phyloP scores from a whole-genome alignment of 805 yeast genomes.

The Yarrowia osloensis region DNA sequence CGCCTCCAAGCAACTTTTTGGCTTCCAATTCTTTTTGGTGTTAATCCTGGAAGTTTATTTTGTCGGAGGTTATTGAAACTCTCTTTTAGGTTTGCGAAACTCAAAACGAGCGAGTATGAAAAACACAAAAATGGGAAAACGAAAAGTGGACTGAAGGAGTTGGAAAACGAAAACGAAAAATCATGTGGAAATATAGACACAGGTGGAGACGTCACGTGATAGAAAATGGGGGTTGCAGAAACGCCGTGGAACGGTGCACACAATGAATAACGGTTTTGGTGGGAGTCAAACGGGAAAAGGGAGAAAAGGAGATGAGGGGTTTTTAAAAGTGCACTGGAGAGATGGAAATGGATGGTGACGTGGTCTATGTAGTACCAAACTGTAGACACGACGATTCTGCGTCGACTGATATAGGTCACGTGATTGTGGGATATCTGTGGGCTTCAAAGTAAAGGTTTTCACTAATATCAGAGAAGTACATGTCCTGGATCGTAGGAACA shows the following conservation, averaged over 20 bases:
- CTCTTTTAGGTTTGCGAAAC: neutral
- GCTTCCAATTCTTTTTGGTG: slow-evolving; percentile 13
- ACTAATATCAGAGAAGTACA: too few relatives aligned
- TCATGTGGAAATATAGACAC: too few relatives aligned
- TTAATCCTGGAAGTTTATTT: neutral
- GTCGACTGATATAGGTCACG: neutral
- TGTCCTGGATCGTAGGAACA: too few relatives aligned
- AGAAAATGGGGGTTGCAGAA: too few relatives aligned
- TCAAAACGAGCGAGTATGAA: neutral
- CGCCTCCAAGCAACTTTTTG: slow-evolving; percentile 10
- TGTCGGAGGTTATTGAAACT: neutral
- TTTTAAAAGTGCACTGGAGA: too few relatives aligned
- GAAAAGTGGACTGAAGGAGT: neutral
- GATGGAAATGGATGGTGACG: too few relatives aligned
- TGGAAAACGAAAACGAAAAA: neutral
- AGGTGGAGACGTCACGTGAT: neutral
- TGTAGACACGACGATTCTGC: too few relatives aligned
- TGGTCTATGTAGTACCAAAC: too few relatives aligned
- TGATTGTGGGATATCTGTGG: neutral
- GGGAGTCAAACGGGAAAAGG: too few relatives aligned
- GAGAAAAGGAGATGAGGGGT: too few relatives aligned
- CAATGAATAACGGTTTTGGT: too few relatives aligned
- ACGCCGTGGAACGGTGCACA: neutral
- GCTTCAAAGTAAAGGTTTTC: too few relatives aligned
- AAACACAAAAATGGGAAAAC: neutral